phyloP scores from a whole-genome alignment of 768 basidiomycete genomes.

The Russula compacta region DNA sequence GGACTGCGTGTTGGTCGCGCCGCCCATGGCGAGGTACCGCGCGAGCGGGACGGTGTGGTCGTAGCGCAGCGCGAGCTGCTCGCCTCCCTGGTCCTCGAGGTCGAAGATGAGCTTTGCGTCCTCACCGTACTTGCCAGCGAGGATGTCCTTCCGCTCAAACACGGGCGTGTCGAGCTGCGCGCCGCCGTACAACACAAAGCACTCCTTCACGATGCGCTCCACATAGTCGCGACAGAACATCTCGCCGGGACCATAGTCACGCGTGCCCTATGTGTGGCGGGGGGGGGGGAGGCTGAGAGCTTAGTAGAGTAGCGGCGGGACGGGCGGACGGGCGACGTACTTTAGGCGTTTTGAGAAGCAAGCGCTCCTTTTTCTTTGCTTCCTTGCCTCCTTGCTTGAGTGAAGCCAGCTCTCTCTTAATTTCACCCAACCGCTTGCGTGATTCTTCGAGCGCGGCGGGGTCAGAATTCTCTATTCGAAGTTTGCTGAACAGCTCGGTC shows the following conservation, averaged over 20 bases:
- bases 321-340: conserved; percentile 35
- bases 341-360: conserved; percentile 92
- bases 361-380: conserved; percentile 51
- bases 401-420: conserved; percentile 49
- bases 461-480: conserved; percentile 49
- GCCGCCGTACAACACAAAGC: conserved; percentile 84
- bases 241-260: conserved; percentile 88
- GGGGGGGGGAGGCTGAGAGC: background rate
- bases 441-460: conserved; percentile 44
- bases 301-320: background rate
- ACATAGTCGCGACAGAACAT: conserved; percentile 89
- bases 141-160: conserved; percentile 93
- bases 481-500: conserved; percentile 49
- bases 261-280: conserved; percentile 58
- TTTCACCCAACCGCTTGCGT: conserved; percentile 59
- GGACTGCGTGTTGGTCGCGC: conserved; percentile 59
- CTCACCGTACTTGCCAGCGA: conserved; percentile 96
- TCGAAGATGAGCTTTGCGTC: conserved; percentile 97
- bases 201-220: conserved; percentile 78
- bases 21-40: conserved; percentile 90
- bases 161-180: conserved; percentile 95
- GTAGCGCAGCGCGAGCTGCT: conserved; percentile 88
- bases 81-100: conserved; percentile 94
- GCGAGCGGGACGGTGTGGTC: conserved; percentile 98
- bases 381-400: conserved; percentile 36